phyloP scores from a whole-genome alignment of 108 stramenopile species.

The Conticribra weissflogii region DNA sequence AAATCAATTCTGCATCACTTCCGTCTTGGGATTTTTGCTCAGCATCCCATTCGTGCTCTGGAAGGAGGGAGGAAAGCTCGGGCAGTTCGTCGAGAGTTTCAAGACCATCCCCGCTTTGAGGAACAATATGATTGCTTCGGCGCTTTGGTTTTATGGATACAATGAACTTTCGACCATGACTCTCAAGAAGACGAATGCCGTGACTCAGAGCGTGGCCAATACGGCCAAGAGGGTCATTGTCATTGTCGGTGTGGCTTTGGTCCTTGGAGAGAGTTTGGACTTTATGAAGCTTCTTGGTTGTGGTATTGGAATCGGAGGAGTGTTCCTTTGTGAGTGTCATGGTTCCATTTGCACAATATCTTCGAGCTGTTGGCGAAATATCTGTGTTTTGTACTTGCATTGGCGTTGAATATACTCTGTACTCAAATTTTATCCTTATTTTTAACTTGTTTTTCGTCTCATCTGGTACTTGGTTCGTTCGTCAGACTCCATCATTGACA shows the following conservation, averaged over 20 bases:
- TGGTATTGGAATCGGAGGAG: conserved; percentile 84
- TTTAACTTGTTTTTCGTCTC: neutral
- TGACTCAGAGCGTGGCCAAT: conserved; percentile 71
- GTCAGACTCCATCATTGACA: conserved; percentile 35
- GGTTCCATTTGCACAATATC: conserved; percentile 37
- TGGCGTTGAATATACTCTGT: neutral
- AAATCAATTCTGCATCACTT: conserved; percentile 65
- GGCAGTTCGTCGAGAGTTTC: conserved; percentile 44
- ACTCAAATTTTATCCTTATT: neutral
- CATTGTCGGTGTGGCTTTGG: conserved; percentile 66
- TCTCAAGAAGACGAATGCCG: conserved; percentile 66
- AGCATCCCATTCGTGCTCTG: conserved; percentile 53
- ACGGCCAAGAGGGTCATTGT: conserved; percentile 74
- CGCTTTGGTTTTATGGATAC: conserved; percentile 71
- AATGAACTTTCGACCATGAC: conserved; percentile 73
- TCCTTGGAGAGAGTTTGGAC: conserved; percentile 57
- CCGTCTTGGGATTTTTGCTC: conserved; percentile 55
- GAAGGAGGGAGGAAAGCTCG: conserved; percentile 44
- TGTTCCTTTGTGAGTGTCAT: conserved; percentile 66
- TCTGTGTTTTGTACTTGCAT: neutral
- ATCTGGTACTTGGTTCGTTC: no score
- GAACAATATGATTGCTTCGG: conserved; percentile 55
- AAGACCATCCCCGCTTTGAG: conserved; percentile 55
- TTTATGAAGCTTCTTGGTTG: conserved; percentile 63
- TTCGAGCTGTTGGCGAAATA: neutral